These are phyloP conservation scores for Aspergillus biplanus DNA, from an alignment of 495 filamentous ascomycete genomes.

Conservation along the genomic window DNA sequence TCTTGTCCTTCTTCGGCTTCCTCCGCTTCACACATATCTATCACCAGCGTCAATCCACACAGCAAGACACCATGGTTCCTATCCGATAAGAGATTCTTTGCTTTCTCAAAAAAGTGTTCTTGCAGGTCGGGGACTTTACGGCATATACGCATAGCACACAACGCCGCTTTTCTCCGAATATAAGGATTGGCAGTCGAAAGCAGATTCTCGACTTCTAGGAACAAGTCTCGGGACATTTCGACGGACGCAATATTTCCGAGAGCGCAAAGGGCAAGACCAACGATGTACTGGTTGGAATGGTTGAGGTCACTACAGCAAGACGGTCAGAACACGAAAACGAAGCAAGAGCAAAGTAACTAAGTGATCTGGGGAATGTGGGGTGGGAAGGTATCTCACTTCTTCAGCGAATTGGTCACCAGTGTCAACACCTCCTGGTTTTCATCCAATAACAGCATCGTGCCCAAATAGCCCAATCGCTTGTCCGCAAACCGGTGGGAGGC, in stretches of 20 bases:
- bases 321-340: constrained; percentile 16
- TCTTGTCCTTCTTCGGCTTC: constrained; percentile 86
- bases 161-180: constrained; percentile 92
- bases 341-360: background rate
- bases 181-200: constrained; percentile 94
- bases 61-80: constrained; percentile 93
- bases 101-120: constrained; percentile 95
- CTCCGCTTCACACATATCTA: constrained; percentile 91
- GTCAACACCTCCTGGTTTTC: constrained; percentile 99
- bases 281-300: constrained; percentile 98
- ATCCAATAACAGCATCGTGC: constrained; percentile 93
- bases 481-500: constrained; percentile 97
- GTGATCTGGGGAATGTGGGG: background rate
- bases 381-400: constrained; percentile 67
- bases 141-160: constrained; percentile 99
- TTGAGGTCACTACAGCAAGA: constrained; percentile 74
- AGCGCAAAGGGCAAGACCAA: constrained; percentile 92
- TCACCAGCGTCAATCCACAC: constrained; percentile 88
- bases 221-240: constrained; percentile 98
- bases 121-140: constrained; percentile 96
- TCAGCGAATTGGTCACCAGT: constrained; percentile 93
- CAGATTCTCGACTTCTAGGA: constrained; percentile 89
- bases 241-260: constrained; percentile 96
- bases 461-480: constrained; percentile 94
- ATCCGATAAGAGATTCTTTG: constrained; percentile 84